Percentiles rank a stretch among this genome's conserved stretches.
Evolutionary conservation across 805 yeast species (phyloP).

Genomic region (Hanseniaspora mollemarum): DNA sequence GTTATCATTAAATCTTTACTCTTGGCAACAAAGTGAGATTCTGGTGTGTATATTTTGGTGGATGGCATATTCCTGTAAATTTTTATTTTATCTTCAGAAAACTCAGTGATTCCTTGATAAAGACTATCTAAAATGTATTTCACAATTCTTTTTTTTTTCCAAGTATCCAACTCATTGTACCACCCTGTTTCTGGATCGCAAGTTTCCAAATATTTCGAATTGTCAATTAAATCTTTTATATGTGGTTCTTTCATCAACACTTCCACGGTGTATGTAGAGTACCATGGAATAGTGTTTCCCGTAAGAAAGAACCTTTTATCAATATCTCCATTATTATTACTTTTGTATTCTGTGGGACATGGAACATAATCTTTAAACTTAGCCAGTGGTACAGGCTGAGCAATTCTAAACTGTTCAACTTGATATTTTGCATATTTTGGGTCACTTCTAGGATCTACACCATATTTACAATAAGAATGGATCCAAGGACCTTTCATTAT

Average conservation of each 20-base stretch:
- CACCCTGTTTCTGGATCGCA: slow-evolving; percentile 49
- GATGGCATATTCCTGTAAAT: slow-evolving; percentile 35
- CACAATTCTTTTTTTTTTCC: slow-evolving; percentile 54
- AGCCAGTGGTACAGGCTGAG: slow-evolving; percentile 21
- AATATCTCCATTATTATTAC: slow-evolving; percentile 28
- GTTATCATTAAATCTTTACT: slow-evolving; percentile 23
- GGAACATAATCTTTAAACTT: slow-evolving; percentile 25
- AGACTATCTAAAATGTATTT: slow-evolving; percentile 59
- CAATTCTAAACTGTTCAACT: slow-evolving; percentile 62
- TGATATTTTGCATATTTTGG: slow-evolving; percentile 53
- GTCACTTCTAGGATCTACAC: slow-evolving; percentile 61
- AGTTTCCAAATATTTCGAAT: slow-evolving; percentile 43
- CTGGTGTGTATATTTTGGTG: slow-evolving; percentile 31
- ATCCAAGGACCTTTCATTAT: slow-evolving; percentile 93
- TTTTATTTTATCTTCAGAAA: slow-evolving; percentile 32
- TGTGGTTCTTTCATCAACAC: slow-evolving; percentile 59
- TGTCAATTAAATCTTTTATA: slow-evolving; percentile 35
- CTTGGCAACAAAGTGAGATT: slow-evolving; percentile 22
- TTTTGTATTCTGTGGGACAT: slow-evolving; percentile 24
- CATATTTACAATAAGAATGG: slow-evolving; percentile 66
- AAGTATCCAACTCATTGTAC: slow-evolving; percentile 52
- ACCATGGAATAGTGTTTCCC: slow-evolving; percentile 56
- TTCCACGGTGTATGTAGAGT: slow-evolving; percentile 67
- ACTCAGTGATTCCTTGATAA: slow-evolving; percentile 40
- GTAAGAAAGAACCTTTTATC: slow-evolving; percentile 51